phyloP scores from a whole-genome alignment of 1,139 yeast genomes.

The Zygosaccharomyces pseudobailii region DNA sequence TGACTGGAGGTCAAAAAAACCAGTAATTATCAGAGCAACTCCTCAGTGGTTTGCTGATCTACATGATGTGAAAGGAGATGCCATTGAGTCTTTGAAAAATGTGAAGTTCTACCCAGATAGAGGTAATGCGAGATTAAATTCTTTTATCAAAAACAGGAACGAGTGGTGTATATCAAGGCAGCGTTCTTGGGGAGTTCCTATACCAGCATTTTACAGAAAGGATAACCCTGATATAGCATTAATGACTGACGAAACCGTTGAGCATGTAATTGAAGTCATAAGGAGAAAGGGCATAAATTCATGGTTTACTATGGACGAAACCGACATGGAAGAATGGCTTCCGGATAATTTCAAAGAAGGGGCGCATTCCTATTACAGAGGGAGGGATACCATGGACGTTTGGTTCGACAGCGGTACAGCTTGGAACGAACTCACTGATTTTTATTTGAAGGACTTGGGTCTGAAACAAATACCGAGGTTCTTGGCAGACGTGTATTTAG shows the following conservation, averaged over 20 bases:
- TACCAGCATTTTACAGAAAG: conserved; percentile 73
- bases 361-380: conserved; percentile 50
- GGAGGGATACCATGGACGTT: conserved; percentile 93
- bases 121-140: conserved; percentile 64
- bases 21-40: conserved; percentile 91
- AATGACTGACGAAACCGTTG: conserved; percentile 33
- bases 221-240: conserved; percentile 37
- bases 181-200: conserved; percentile 98
- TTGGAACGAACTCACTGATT: conserved; percentile 63
- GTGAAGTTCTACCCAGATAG: conserved; percentile 70
- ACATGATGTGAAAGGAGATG: conserved; percentile 59
- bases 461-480: conserved; percentile 29
- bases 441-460: conserved; percentile 33
- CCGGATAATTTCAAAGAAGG: conserved; percentile 44
- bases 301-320: conserved; percentile 65
- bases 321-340: conserved; percentile 63
- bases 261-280: conserved; percentile 32
- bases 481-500: conserved; percentile 76
- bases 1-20: conserved; percentile 95
- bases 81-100: conserved; percentile 52
- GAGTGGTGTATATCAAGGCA: conserved; percentile 99
- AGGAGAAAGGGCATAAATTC: conserved; percentile 54
- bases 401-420: conserved; percentile 98
- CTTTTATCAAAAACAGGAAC: conserved; percentile 71
- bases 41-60: conserved; percentile 97